Conservation (phyloP, 2,329 filamentous ascomycete genomes). For the Mycogone perniciosa region DNA sequence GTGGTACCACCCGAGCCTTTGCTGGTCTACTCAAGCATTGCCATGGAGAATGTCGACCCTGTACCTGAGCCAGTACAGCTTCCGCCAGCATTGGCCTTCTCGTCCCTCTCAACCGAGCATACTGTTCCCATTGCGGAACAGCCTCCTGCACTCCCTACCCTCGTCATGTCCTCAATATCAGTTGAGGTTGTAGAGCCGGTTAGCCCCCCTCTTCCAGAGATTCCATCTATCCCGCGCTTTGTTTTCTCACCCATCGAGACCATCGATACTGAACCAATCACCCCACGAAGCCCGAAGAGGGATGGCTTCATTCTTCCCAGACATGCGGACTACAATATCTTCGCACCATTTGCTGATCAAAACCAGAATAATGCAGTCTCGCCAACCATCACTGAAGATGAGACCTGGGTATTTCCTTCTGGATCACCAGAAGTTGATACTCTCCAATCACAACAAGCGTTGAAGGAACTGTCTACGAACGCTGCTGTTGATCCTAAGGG, state of each 20-base stretch:
- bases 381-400: slow-evolving; percentile 57
- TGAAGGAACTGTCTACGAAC: slow-evolving; percentile 60
- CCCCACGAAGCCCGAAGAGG: slow-evolving; percentile 45
- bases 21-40: slow-evolving; percentile 30
- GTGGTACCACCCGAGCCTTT: slow-evolving; percentile 13
- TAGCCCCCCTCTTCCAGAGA: slow-evolving; percentile 16
- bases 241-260: slow-evolving; percentile 41
- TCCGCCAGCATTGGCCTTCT: slow-evolving; percentile 22
- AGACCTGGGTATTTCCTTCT: slow-evolving; percentile 49
- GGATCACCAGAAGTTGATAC: slow-evolving; percentile 36
- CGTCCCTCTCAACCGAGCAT: slow-evolving; percentile 23
- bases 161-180: slow-evolving; percentile 33
- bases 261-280: slow-evolving; percentile 40
- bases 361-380: slow-evolving; percentile 35
- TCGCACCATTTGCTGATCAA: slow-evolving; percentile 40
- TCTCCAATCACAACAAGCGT: slow-evolving; percentile 50
- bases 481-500: slow-evolving; percentile 34
- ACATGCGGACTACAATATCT: slow-evolving; percentile 36
- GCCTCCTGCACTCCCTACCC: slow-evolving; percentile 18
- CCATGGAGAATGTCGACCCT: slow-evolving; percentile 29
- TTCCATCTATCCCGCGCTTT: slow-evolving; percentile 24
- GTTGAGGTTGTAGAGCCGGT: slow-evolving; percentile 28
- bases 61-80: slow-evolving; percentile 21
- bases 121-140: slow-evolving; percentile 30
- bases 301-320: slow-evolving; percentile 52